These are phyloP conservation scores for Aspergillus sp. DNA, from an alignment of 2,329 filamentous ascomycete species.

Conservation along the genomic window DNA sequence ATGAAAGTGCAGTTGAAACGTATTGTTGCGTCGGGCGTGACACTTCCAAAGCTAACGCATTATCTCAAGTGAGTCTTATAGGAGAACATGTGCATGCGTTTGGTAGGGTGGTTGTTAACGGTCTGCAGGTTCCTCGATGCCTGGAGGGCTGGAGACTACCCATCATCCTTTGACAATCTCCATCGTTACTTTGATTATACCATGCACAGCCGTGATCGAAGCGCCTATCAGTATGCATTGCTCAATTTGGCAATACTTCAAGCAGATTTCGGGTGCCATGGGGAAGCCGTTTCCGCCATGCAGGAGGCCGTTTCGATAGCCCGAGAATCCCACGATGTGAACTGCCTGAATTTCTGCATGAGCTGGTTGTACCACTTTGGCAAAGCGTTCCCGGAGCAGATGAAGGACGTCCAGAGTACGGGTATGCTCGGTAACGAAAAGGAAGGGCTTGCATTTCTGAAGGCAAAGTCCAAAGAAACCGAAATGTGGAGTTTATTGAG, in stretches of 20 bases:
- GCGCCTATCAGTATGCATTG: conserved; percentile 89
- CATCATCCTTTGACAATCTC: conserved; percentile 79
- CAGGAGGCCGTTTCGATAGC: conserved; percentile 93
- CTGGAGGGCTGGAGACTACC: conserved; percentile 85
- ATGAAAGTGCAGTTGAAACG: conserved; percentile 63
- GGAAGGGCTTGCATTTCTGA: conserved; percentile 74
- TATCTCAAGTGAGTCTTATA: conserved; percentile 55
- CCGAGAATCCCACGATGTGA: conserved; percentile 83
- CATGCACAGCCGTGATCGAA: conserved; percentile 72
- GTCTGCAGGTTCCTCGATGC: conserved; percentile 69
- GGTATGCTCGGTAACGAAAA: conserved; percentile 69
- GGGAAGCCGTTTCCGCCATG: conserved; percentile 87
- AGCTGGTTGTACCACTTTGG: conserved; percentile 95
- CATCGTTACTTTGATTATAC: conserved; percentile 97
- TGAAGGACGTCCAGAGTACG: conserved; percentile 60
- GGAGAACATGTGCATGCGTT: neutral
- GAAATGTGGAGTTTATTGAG: conserved; percentile 80
- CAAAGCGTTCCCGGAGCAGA: conserved; percentile 71
- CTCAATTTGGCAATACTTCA: conserved; percentile 90
- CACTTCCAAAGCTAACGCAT: conserved; percentile 65
- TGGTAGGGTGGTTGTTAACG: conserved; percentile 7
- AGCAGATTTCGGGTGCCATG: conserved; percentile 86
- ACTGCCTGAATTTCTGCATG: conserved; percentile 86
- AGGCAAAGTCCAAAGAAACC: conserved; percentile 74
- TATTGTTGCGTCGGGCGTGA: conserved; percentile 58